Conservation (phyloP, 1,284 basidiomycete species). For the Cryptococcus sp. region DNA sequence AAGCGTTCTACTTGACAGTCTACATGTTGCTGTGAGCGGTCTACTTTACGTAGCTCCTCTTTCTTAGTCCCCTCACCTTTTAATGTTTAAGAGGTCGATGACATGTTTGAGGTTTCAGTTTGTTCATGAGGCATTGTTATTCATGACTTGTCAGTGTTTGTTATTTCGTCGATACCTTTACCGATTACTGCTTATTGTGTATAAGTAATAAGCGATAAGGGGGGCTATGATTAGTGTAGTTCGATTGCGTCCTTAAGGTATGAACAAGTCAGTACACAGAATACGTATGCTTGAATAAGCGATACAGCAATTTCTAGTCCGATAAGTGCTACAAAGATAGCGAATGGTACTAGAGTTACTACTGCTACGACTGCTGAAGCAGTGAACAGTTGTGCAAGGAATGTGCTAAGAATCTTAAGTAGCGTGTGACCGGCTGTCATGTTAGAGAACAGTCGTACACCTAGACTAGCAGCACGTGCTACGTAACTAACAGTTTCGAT, state of each 20-base stretch:
- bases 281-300: slow-evolving; percentile 46
- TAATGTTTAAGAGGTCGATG: no score
- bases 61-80: no score
- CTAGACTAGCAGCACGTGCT: slow-evolving; percentile 11
- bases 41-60: slow-evolving; percentile 29
- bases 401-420: slow-evolving; percentile 1
- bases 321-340: slow-evolving; percentile 41
- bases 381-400: neutral
- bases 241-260: slow-evolving; percentile 45
- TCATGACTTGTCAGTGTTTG: no score
- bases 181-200: neutral
- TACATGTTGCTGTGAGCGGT: slow-evolving; percentile 27
- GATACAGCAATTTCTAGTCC: slow-evolving; percentile 45
- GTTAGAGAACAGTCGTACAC: slow-evolving; percentile 2
- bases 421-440: slow-evolving; percentile 3
- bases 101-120: no score
- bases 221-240: slow-evolving; percentile 22
- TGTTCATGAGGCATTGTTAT: no score
- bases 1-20: slow-evolving; percentile 31
- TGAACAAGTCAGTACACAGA: slow-evolving; percentile 39
- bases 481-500: slow-evolving; percentile 43
- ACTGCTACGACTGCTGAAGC: neutral
- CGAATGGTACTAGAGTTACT: slow-evolving; percentile 15
- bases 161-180: neutral
- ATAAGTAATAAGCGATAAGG: neutral